Percentiles rank a stretch among this genome's conserved stretches.
These are phyloP conservation scores for Cutaneotrichosporon sp. DNA, from an alignment of 1,284 basidiomycete species.

Conservation along the genomic window DNA sequence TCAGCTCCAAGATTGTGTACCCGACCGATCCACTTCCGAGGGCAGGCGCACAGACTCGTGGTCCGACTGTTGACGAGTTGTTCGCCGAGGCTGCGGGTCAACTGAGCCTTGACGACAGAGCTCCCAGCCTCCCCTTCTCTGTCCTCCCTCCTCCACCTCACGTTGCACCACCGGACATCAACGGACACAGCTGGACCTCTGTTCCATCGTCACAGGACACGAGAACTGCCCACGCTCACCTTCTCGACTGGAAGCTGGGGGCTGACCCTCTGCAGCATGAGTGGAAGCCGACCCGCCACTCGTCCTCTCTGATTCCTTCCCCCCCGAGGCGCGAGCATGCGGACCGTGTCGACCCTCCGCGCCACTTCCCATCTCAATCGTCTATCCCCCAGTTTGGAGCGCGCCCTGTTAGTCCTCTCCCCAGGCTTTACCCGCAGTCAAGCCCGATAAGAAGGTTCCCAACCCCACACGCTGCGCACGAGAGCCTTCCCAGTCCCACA, in stretches of 20 bases:
- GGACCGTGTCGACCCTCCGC: neutral
- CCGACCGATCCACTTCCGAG: neutral
- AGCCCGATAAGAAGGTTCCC: neutral
- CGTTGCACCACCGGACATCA: neutral
- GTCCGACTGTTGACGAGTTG: conserved; percentile 27
- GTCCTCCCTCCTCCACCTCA: neutral
- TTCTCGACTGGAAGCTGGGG: conserved; percentile 37
- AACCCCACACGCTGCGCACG: too few species aligned
- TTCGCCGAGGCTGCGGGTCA: conserved; percentile 34
- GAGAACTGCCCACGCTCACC: conserved; percentile 13
- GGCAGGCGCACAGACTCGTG: neutral
- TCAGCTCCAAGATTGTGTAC: neutral
- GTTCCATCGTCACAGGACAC: neutral
- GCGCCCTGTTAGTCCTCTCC: neutral
- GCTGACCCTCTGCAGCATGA: conserved; percentile 21
- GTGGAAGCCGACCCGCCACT: conserved; percentile 22
- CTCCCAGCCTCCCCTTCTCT: neutral
- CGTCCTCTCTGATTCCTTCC: neutral
- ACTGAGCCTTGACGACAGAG: conserved; percentile 29
- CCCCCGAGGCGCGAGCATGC: neutral
- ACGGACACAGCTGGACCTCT: neutral
- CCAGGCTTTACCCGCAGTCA: neutral
- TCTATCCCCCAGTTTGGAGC: neutral
- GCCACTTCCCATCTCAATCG: neutral
- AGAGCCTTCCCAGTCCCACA: neutral